Evolutionary conservation across 108 stramenopile species (phyloP), one percentile per base, ranked within the genome.

Genomic region (Heterococcus sp.): DNA sequence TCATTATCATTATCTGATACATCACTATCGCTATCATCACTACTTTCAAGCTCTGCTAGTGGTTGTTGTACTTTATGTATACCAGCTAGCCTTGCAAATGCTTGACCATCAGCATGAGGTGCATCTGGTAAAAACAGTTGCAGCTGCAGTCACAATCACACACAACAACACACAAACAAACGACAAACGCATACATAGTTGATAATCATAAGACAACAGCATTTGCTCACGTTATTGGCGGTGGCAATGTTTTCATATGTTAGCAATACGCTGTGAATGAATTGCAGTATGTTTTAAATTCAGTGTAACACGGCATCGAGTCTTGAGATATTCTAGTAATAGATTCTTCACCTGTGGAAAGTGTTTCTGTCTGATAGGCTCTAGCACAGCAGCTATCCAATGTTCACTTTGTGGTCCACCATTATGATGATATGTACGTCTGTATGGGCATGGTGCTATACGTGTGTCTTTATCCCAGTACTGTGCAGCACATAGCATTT

Each of bases 381-480:
- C 90, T 65, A 97, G 83, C 28, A 94, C 89, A 69, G 92, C 92
- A 26, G 89, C 88, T 36, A 97, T 91, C 98, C 98, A 99, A 1
- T 73, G 87, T 77, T 97, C 97, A 89, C 90, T 39, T 40, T 63
- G 68, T 91, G 83, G 38, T 95, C 78, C 31, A 84, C 92, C 78
- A 38, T 88, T 38, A 32, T 86, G 87, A 4, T 87, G 91, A 63
- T 95, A 94, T 75, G 92, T 91, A 28, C 97, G 87, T 75, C 88
- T 77, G 85, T 95, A 94, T 11, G 96, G 94, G 29, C 68, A 34
- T 8, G 38, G 63, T 39, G 63, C 37, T 30, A 26, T 29, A 14
- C 87, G 86, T 30, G 76, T 35, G 75, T 86, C 87, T 69, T 72
- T n/a, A 21, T 76, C 85, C 86, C 78, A 85, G 63, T 58, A 58